These are phyloP conservation scores for Pythium plurisporium DNA, from an alignment of 352 stramenopile species.

Conservation along the genomic window DNA sequence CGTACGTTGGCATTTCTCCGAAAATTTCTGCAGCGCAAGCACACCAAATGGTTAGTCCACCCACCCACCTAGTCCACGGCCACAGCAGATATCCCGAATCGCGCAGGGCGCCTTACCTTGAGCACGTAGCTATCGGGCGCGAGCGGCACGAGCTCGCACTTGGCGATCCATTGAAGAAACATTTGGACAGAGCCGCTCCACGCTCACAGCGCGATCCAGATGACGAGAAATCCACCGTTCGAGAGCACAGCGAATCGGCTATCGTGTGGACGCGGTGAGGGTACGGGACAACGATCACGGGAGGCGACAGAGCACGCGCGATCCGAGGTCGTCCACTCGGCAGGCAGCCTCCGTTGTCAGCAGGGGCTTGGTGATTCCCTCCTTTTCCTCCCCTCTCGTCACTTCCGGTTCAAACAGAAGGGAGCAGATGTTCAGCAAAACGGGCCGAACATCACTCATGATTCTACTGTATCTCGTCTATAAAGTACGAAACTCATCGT, in stretches of 20 bases:
- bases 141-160: slow-evolving; percentile 78
- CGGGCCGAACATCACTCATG: not conserved
- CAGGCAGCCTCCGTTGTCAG: not conserved
- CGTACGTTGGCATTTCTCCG: slow-evolving; percentile 80
- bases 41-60: no score
- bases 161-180: slow-evolving; percentile 86
- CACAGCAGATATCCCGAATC: no score
- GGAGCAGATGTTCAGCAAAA: slow-evolving; percentile 16
- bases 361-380: not conserved
- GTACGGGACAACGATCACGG: not conserved
- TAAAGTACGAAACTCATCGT: slow-evolving; percentile 2
- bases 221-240: not conserved
- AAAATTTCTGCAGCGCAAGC: slow-evolving; percentile 88
- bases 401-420: slow-evolving; percentile 1
- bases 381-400: not conserved
- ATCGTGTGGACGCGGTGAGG: not conserved
- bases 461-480: not conserved
- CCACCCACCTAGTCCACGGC: no score
- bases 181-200: slow-evolving; percentile 25
- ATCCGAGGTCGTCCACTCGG: not conserved
- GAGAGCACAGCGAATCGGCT: not conserved
- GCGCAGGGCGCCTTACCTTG: slow-evolving; percentile 45
- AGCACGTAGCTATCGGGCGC: slow-evolving; percentile 72
- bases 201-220: not conserved
- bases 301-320: not conserved